A percentile compares a stretch with the other conserved stretches of the same genome.
Evolutionary conservation across 179 eudicot species (phyloP).

Genomic region (Carnegiea gigantea): DNA sequence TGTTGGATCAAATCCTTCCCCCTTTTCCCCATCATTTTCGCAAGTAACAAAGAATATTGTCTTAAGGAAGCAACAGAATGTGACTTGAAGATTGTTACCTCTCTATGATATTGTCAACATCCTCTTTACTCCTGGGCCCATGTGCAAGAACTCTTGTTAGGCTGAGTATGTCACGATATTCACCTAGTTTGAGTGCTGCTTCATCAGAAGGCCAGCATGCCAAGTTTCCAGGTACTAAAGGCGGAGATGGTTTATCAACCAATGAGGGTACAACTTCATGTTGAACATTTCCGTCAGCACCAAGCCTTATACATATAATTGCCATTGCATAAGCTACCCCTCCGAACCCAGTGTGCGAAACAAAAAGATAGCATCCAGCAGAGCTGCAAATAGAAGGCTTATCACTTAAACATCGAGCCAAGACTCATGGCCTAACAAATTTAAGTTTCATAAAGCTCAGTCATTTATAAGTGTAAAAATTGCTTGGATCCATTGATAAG

Average conservation of each 20-base stretch:
- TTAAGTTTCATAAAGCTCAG: slow-evolving; percentile 2
- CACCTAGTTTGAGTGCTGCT: slow-evolving; percentile 64
- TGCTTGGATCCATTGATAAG: slow-evolving; percentile 4
- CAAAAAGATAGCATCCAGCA: slow-evolving; percentile 82
- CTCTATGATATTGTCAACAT: slow-evolving; percentile 74
- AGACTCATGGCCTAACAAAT: background rate
- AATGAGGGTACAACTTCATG: slow-evolving; percentile 32
- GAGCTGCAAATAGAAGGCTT: slow-evolving; percentile 50
- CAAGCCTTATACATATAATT: slow-evolving; percentile 73
- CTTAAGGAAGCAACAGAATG: background rate
- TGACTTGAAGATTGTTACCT: slow-evolving; percentile 46
- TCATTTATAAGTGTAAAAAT: slow-evolving; percentile 1
- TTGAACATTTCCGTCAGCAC: slow-evolving; percentile 56
- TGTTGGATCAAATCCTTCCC: background rate
- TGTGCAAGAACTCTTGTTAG: slow-evolving; percentile 78
- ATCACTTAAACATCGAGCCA: slow-evolving; percentile 20
- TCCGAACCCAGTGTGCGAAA: slow-evolving; percentile 96
- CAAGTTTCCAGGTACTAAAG: slow-evolving; percentile 20
- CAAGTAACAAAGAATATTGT: background rate
- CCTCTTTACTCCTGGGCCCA: slow-evolving; percentile 86
- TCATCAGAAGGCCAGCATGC: slow-evolving; percentile 47
- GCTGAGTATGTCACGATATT: slow-evolving; percentile 87
- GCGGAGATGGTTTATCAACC: slow-evolving; percentile 25
- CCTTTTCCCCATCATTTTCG: background rate
- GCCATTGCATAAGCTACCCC: slow-evolving; percentile 97